A percentile compares a stretch with the other conserved stretches of the same genome.
phyloP scores from a whole-genome alignment of 2,329 filamentous ascomycete species.

The Colletotrichum melonis region DNA sequence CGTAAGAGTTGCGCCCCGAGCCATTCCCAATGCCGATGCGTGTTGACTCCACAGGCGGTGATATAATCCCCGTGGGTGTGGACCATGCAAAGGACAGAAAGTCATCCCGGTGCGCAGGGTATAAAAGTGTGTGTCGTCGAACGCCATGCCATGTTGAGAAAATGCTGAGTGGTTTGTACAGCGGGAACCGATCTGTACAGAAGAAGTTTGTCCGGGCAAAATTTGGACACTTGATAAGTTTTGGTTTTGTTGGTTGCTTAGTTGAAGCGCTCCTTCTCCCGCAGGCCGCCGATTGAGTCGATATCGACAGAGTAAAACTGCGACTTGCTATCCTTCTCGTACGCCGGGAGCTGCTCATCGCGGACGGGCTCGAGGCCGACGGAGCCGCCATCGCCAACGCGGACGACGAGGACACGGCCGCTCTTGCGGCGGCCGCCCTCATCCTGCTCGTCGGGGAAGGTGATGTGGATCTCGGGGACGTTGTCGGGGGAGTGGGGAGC shows the following conservation, averaged over 20 bases:
- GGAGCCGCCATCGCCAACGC: slow-evolving; percentile 85
- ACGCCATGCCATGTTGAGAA: slow-evolving; percentile 35
- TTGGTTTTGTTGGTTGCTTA: slow-evolving; percentile 34
- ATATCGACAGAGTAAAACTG: slow-evolving; percentile 96
- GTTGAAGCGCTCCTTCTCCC: slow-evolving; percentile 78
- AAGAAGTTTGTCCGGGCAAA: slow-evolving; percentile 16
- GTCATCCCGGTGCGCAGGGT: slow-evolving; percentile 36
- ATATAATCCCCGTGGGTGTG: slow-evolving; percentile 14
- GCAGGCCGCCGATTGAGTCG: slow-evolving; percentile 91
- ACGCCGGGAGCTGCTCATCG: slow-evolving; percentile 84
- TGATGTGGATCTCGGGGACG: slow-evolving; percentile 96
- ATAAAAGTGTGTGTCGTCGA: slow-evolving; percentile 37
- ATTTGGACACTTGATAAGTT: slow-evolving; percentile 17
- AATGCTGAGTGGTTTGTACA: slow-evolving; percentile 33
- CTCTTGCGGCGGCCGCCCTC: slow-evolving; percentile 83
- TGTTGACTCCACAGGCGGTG: slow-evolving; percentile 21
- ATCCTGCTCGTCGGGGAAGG: slow-evolving; percentile 96
- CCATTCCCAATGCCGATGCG: slow-evolving; percentile 29
- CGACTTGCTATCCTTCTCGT: slow-evolving; percentile 82
- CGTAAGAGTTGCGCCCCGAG: slow-evolving; percentile 30
- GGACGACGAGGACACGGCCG: slow-evolving; percentile 90
- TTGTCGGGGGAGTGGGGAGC: slow-evolving; percentile 84
- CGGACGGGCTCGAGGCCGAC: slow-evolving; percentile 91
- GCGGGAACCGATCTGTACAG: slow-evolving; percentile 33
- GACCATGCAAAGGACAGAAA: slow-evolving; percentile 26